A percentile compares a stretch with the other conserved stretches of the same genome.
phyloP scores from a whole-genome alignment of 1,284 basidiomycete genomes.

The Coriolopsis trogii region DNA sequence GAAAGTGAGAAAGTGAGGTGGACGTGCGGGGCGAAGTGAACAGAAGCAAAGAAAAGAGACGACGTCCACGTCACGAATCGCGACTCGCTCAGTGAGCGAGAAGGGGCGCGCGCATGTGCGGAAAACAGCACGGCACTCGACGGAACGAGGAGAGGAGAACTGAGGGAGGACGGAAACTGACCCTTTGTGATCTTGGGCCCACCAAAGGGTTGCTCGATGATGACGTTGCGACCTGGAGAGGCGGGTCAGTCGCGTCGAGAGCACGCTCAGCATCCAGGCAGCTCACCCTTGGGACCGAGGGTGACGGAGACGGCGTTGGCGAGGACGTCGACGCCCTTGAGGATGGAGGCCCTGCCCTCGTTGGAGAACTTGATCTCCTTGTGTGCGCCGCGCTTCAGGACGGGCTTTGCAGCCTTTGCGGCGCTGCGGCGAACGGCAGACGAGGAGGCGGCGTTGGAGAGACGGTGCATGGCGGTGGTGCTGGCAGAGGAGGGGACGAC shows the following conservation, averaged over 20 bases:
- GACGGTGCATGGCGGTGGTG: constrained; percentile 38
- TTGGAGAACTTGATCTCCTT: constrained; percentile 99
- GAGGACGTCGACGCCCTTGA: constrained; percentile 94
- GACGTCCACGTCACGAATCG: too few species aligned
- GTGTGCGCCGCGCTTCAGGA: constrained; percentile 75
- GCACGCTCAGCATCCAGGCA: too few species aligned
- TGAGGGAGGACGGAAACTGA: constrained; percentile 30
- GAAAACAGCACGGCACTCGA: neutral
- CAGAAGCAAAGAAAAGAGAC: too few species aligned
- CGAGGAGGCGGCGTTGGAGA: constrained; percentile 44
- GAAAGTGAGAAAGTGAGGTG: too few species aligned
- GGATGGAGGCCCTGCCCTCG: constrained; percentile 91
- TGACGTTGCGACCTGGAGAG: constrained; percentile 87
- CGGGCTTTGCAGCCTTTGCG: constrained; percentile 49
- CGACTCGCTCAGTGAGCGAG: too few species aligned
- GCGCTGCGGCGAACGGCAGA: constrained; percentile 46
- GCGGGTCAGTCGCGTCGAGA: constrained; percentile 27
- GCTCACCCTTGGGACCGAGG: constrained; percentile 90
- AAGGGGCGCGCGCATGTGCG: too few species aligned
- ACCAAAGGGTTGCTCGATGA: constrained; percentile 98
- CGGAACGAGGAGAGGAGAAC: neutral
- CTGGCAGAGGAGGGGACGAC: neutral
- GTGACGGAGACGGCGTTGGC: constrained; percentile 96
- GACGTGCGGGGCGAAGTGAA: too few species aligned
- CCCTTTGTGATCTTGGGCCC: constrained; percentile 98